A percentile compares a stretch with the other conserved stretches of the same genome.
phyloP scores from a whole-genome alignment of 345 rosid genomes.

The Populus alba region DNA sequence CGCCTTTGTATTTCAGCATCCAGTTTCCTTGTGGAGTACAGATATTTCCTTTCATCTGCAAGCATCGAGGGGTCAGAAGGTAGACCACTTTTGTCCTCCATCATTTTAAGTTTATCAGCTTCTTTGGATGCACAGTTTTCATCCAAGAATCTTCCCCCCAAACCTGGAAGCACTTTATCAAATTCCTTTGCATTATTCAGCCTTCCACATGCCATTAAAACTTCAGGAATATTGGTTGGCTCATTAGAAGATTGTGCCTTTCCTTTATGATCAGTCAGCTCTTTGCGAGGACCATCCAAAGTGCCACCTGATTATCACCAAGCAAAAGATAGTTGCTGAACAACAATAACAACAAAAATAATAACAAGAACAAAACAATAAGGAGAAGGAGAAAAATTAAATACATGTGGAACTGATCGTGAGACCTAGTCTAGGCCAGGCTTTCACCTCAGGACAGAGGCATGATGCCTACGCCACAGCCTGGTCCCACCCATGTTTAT shows the following conservation, averaged over 20 bases:
- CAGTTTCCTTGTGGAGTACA: slow-evolving; percentile 35
- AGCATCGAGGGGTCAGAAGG: slow-evolving; percentile 29
- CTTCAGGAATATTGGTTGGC: slow-evolving; percentile 42
- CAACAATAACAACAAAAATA: background rate
- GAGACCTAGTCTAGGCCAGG: background rate
- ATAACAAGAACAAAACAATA: background rate
- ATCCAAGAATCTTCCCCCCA: slow-evolving; percentile 52
- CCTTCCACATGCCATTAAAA: slow-evolving; percentile 43
- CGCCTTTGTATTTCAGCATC: slow-evolving; percentile 48
- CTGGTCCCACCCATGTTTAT: background rate
- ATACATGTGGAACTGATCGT: slow-evolving; percentile 1
- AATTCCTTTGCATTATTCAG: slow-evolving; percentile 41
- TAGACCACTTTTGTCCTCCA: slow-evolving; percentile 43
- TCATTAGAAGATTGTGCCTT: slow-evolving; percentile 44
- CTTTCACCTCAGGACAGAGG: background rate
- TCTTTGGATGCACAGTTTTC: slow-evolving; percentile 43
- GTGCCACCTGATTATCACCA: slow-evolving; percentile 30
- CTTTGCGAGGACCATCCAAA: slow-evolving; percentile 53
- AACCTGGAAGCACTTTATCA: slow-evolving; percentile 32
- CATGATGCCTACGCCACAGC: background rate
- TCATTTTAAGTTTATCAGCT: slow-evolving; percentile 36
- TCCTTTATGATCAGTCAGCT: slow-evolving; percentile 47
- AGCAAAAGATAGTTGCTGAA: background rate
- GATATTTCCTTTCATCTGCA: slow-evolving; percentile 51
- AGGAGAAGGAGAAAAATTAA: background rate